These are phyloP conservation scores for Hypoxylon sp. DNA, from an alignment of 2,329 filamentous ascomycete genomes.

Conservation along the genomic window DNA sequence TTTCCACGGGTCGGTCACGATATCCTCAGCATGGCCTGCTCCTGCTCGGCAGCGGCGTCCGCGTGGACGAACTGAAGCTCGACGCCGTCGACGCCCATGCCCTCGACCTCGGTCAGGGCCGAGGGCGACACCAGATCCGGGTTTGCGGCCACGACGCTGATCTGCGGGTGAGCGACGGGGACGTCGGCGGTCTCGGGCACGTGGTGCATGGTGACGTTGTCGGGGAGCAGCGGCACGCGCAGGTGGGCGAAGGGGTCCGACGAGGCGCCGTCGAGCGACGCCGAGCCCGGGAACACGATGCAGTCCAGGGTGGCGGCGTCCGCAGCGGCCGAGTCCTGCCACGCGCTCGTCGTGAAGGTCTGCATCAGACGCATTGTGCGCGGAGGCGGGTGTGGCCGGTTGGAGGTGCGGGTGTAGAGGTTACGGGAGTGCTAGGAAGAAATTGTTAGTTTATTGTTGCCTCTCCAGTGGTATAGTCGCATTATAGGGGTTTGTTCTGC, in stretches of 20 bases:
- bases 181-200: slow-evolving; percentile 53
- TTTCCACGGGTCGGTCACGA: slow-evolving; percentile 65
- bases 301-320: slow-evolving; percentile 57
- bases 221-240: slow-evolving; percentile 67
- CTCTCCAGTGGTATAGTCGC: not conserved
- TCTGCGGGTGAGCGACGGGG: slow-evolving; percentile 54
- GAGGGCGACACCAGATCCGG: slow-evolving; percentile 60
- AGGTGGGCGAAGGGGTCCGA: slow-evolving; percentile 51
- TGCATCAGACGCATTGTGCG: slow-evolving; percentile 68
- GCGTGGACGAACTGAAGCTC: slow-evolving; percentile 62
- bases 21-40: slow-evolving; percentile 58
- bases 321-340: slow-evolving; percentile 45
- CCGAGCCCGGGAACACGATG: slow-evolving; percentile 60
- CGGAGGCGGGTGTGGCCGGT: slow-evolving; percentile 47
- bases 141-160: slow-evolving; percentile 64
- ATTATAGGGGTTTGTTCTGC: not conserved
- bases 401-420: slow-evolving; percentile 48
- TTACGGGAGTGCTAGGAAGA: slow-evolving; percentile 41
- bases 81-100: slow-evolving; percentile 63
- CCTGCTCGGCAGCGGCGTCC: slow-evolving; percentile 42
- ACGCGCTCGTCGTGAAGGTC: slow-evolving; percentile 62
- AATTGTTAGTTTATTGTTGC: slow-evolving; percentile 38
- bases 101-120: slow-evolving; percentile 65
- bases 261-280: slow-evolving; percentile 41
- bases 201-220: slow-evolving; percentile 60